phyloP scores from a whole-genome alignment of 164 flowering plant species.

The Liquidambar formosana region DNA sequence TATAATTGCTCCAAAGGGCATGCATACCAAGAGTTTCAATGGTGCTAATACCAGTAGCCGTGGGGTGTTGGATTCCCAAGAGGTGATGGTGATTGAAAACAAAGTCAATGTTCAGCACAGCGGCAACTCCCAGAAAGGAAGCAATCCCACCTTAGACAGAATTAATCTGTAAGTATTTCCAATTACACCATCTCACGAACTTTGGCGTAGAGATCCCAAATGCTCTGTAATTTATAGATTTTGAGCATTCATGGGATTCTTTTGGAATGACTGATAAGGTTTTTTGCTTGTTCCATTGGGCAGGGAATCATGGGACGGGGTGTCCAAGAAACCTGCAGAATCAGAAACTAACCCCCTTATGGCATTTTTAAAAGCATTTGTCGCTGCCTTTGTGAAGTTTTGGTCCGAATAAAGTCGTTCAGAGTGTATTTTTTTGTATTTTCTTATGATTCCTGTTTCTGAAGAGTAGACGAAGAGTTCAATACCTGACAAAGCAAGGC shows the following conservation, averaged over 20 bases:
- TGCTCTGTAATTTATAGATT: too few relatives aligned
- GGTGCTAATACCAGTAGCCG: not conserved
- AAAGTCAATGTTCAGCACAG: not conserved
- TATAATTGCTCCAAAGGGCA: not conserved
- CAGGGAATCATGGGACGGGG: constrained; percentile 63
- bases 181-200: not conserved
- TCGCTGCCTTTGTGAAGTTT: constrained; percentile 53
- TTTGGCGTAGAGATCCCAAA: too few relatives aligned
- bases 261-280: not conserved
- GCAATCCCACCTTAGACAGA: constrained; percentile 47
- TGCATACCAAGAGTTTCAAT: not conserved
- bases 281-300: constrained; percentile 11
- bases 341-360: constrained; percentile 34
- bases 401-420: constrained; percentile 44
- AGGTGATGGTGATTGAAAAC: not conserved
- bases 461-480: too few relatives aligned
- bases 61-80: constrained; percentile 9
- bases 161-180: constrained; percentile 50
- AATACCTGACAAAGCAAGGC: not conserved
- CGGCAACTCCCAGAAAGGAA: constrained; percentile 20
- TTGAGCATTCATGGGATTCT: too few relatives aligned
- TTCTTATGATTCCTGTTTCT: too few relatives aligned
- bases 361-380: constrained; percentile 39
- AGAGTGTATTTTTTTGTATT: too few relatives aligned
- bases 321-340: constrained; percentile 33